Base-by-base conservation (phyloP, 1,284 basidiomycete species). In the Peniophora sp. region DNA sequence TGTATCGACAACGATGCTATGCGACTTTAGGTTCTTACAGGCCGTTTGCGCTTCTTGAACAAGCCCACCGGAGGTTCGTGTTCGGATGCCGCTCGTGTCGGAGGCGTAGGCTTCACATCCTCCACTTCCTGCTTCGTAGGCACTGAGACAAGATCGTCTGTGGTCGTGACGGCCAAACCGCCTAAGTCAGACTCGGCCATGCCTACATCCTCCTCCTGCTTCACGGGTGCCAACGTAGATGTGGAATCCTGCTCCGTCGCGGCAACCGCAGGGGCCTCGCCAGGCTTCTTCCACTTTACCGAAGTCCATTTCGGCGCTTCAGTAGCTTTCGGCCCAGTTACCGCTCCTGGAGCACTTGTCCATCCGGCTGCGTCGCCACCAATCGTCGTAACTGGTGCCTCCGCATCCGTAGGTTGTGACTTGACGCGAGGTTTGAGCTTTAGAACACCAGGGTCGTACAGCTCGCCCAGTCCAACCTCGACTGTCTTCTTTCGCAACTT, bases 391-490 rank as follows among this genome's bases (percentile, higher is more conserved):
- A 8, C 8, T n/a, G 37, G n/a, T n/a, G 37, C 18, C n/a, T n/a
- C 15, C 6, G 15, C 15, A 8, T 41, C n/a, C 15, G 37, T 8
- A n/a, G 37, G 37, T 52, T 74, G 72, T 58, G 76, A 72, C 63
- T 76, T 78, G 61, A 73, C 70, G 65, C 81, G 85, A 24, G 77
- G 54, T 61, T 81, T 83, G 57, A 88, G 74, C 8, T 74, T 68
- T 49, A 88, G 79, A 22, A 77, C 55, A 1, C 79, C 83, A 3
- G 85, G 85, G 59, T 90, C 86, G 56, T 86, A 89, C 27, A 86
- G 73, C 56, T 86, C 79, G 18, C 79, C 84, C 8, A 89, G 63
- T 3, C 84, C 85, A 1, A 70, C 64, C 0, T 58, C 63, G 17
- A 76, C 58, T 0, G 71, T 79, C 67, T 79, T 83, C 68, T 79